Evolutionary conservation across 1,139 yeast species (phyloP).

Genomic region (Magnusiomyces tetraspermus): DNA sequence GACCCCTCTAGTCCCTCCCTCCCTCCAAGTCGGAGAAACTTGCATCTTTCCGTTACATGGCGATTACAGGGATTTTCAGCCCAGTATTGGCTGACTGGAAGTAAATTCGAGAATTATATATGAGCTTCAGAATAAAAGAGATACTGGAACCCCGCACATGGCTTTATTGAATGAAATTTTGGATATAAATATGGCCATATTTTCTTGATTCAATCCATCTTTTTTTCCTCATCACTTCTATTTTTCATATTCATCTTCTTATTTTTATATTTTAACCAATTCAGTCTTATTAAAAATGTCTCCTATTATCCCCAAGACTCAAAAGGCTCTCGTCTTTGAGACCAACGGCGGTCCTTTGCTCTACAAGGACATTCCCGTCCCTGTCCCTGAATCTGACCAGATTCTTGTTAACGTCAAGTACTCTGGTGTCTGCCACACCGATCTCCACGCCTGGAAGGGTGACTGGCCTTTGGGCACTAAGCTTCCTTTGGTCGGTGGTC

Average conservation of each 20-base stretch:
- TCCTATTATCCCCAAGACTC: conserved; percentile 38
- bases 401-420: conserved; percentile 51
- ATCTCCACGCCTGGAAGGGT: conserved; percentile 62
- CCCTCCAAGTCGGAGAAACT: background rate
- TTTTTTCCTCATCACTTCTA: background rate
- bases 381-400: conserved; percentile 49
- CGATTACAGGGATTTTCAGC: too few relatives aligned
- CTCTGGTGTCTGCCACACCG: conserved; percentile 61
- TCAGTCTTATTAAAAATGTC: background rate
- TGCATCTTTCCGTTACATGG: background rate
- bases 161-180: too few relatives aligned
- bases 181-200: too few relatives aligned
- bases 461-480: conserved; percentile 60
- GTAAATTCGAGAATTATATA: too few relatives aligned
- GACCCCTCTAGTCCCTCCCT: too few relatives aligned
- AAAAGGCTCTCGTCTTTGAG: conserved; percentile 51
- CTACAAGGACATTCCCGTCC: conserved; percentile 46
- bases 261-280: background rate
- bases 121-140: too few relatives aligned
- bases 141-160: too few relatives aligned
- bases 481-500: conserved; percentile 69
- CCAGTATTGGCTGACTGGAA: too few relatives aligned
- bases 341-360: conserved; percentile 43
- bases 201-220: too few relatives aligned
- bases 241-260: background rate